Evolutionary conservation across 257 asterid genomes (phyloP).

Genomic region (Oldenlandia corymbosa): DNA sequence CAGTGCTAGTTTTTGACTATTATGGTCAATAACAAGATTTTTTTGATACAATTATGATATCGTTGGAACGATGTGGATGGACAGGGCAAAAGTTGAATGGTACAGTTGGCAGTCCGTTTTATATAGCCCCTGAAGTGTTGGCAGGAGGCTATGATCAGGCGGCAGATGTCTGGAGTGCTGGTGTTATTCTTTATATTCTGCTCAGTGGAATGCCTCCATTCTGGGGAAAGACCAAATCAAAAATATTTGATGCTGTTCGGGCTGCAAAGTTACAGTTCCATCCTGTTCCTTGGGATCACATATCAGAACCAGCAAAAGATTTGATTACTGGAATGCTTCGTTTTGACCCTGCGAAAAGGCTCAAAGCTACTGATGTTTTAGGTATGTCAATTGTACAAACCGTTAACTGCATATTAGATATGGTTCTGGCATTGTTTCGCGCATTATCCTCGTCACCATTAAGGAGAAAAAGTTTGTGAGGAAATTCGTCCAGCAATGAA

Average conservation of each 20-base stretch:
- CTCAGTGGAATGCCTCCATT: constrained; percentile 64
- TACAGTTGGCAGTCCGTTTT: constrained; percentile 63
- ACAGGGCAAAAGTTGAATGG: constrained; percentile 51
- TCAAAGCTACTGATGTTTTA: constrained; percentile 44
- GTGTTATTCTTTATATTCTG: constrained; percentile 57
- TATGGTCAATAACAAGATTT: background rate
- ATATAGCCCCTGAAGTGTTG: constrained; percentile 62
- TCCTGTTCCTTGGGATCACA: constrained; percentile 42
- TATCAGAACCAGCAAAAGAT: constrained; percentile 48
- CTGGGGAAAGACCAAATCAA: constrained; percentile 63
- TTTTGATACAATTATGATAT: background rate
- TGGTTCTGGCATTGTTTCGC: background rate
- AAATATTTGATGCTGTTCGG: constrained; percentile 54
- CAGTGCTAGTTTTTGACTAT: background rate
- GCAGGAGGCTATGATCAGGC: constrained; percentile 48
- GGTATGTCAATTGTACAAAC: constrained; percentile 24
- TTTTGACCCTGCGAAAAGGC: constrained; percentile 41
- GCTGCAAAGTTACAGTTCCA: constrained; percentile 45
- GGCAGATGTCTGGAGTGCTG: constrained; percentile 68
- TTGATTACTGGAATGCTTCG: constrained; percentile 44
- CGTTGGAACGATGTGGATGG: background rate
- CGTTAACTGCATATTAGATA: constrained; percentile 2
- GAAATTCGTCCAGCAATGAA: background rate
- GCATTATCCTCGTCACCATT: background rate
- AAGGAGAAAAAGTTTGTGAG: background rate